phyloP scores from a whole-genome alignment of 345 rosid genomes.

The Jatropha curcas region DNA sequence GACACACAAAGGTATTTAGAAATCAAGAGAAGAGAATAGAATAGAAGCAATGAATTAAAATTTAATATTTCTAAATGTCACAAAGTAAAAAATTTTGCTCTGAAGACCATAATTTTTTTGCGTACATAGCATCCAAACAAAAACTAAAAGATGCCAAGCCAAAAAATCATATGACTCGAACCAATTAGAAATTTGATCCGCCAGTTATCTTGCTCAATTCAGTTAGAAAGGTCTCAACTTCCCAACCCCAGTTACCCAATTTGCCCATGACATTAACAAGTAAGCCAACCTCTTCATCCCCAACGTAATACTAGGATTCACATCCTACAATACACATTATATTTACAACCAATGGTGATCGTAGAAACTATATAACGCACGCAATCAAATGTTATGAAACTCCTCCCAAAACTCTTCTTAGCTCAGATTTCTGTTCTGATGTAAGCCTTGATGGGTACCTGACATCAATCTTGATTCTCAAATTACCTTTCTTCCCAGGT shows the following conservation, averaged over 20 bases:
- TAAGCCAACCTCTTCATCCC: background rate
- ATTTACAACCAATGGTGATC: constrained; percentile 30
- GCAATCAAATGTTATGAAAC: constrained; percentile 32
- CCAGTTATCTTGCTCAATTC: background rate
- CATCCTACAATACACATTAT: constrained; percentile 20
- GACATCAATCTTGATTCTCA: constrained; percentile 78
- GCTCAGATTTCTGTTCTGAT: constrained; percentile 74
- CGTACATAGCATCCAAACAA: constrained; percentile 1
- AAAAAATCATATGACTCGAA: constrained; percentile 17
- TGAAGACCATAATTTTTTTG: background rate
- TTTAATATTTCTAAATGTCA: constrained; percentile 9
- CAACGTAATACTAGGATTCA: constrained; percentile 24
- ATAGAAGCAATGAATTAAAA: constrained; percentile 11
- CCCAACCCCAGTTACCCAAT: background rate
- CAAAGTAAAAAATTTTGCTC: background rate
- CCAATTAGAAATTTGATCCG: constrained; percentile 6
- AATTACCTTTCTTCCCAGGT: constrained; percentile 76
- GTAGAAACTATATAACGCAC: constrained; percentile 2
- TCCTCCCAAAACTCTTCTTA: constrained; percentile 74
- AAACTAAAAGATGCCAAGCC: background rate
- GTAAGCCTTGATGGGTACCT: constrained; percentile 79
- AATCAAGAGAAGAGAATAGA: background rate
- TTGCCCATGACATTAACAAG: background rate
- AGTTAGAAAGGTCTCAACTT: background rate
- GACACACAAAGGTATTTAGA: no score